Conservation (phyloP, 2,329 filamentous ascomycete species). For the Microcera coccophila region DNA sequence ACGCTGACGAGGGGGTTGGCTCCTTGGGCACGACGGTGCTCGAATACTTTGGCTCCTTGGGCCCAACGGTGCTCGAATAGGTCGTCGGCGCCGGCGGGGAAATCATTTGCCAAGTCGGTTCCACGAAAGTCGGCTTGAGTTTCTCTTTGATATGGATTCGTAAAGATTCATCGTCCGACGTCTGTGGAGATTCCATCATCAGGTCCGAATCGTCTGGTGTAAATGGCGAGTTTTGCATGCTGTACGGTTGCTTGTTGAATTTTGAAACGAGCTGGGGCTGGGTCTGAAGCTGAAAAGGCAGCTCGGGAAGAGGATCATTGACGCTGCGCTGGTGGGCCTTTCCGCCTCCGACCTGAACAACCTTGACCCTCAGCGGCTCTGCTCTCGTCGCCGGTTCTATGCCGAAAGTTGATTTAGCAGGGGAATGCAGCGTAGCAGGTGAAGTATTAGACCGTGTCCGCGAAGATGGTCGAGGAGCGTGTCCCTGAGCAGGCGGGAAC, state of each 20-base stretch:
- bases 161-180: slow-evolving; percentile 22
- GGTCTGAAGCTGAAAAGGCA: not conserved
- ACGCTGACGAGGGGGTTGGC: slow-evolving; percentile 14
- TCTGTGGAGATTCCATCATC: slow-evolving; percentile 40
- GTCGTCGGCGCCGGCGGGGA: slow-evolving; percentile 36
- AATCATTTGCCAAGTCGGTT: slow-evolving; percentile 48
- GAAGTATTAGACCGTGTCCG: slow-evolving; percentile 53
- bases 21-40: slow-evolving; percentile 10
- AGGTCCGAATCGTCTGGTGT: slow-evolving; percentile 21
- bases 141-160: slow-evolving; percentile 28
- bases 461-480: slow-evolving; percentile 34
- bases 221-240: slow-evolving; percentile 19
- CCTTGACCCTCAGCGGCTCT: slow-evolving; percentile 11
- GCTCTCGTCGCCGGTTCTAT: not conserved
- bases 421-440: slow-evolving; percentile 46
- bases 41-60: slow-evolving; percentile 12
- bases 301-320: not conserved
- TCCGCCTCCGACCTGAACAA: slow-evolving; percentile 10
- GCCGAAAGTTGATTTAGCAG: slow-evolving; percentile 36
- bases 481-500: slow-evolving; percentile 39
- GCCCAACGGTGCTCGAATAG: slow-evolving; percentile 13
- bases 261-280: slow-evolving; percentile 17
- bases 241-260: slow-evolving; percentile 31
- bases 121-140: slow-evolving; percentile 35
- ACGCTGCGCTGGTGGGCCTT: slow-evolving; percentile 5